Evolutionary conservation across 2,329 filamentous ascomycete species (phyloP).

Genomic region (Trichoderma asperellum): DNA sequence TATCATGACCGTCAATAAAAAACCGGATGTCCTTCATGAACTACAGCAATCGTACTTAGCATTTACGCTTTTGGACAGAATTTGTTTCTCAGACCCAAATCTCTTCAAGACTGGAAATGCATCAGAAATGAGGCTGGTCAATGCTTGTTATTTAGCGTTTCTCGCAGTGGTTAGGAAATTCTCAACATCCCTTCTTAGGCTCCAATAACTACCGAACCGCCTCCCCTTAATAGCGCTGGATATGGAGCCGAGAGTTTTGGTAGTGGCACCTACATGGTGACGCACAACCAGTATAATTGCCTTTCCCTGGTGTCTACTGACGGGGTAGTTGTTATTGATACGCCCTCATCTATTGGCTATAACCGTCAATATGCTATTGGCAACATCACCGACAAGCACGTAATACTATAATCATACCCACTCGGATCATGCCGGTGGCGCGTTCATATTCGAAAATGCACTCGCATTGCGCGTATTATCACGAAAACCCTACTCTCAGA

Average conservation of each 20-base stretch:
- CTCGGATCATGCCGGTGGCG: neutral
- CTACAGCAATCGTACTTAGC: neutral
- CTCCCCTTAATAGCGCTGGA: neutral
- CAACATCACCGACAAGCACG: neutral
- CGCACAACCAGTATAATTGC: neutral
- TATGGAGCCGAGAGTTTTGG: neutral
- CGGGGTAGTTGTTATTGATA: neutral
- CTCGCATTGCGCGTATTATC: neutral
- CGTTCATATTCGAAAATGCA: neutral
- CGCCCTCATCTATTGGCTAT: neutral
- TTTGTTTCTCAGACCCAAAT: neutral
- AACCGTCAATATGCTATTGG: neutral
- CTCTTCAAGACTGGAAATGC: neutral
- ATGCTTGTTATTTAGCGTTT: neutral
- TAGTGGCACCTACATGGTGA: neutral
- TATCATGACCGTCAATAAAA: no score
- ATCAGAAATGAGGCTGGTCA: neutral
- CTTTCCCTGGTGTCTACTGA: neutral
- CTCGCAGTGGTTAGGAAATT: neutral
- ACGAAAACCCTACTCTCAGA: neutral
- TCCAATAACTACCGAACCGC: neutral
- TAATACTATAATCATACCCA: constrained; percentile 4
- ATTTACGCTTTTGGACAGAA: neutral
- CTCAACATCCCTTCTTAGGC: neutral
- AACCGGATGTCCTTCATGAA: neutral